Evolutionary conservation across 768 basidiomycete genomes (phyloP), one percentile per base, ranked within the genome.

Genomic region (Scleroderma bovista): DNA sequence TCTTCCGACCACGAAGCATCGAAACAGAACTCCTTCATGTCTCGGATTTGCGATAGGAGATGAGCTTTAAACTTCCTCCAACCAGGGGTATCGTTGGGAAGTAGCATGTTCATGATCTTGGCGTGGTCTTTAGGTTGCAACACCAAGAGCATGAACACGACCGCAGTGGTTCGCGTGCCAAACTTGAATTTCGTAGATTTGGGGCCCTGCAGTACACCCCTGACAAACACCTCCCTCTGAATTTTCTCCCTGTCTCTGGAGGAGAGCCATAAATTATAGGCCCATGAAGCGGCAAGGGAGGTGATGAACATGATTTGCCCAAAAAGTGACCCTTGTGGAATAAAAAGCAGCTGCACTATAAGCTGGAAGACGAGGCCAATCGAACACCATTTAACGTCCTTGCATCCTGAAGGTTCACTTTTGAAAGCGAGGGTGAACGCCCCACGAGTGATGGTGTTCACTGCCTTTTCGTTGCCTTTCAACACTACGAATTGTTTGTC

Each of bases 261-360:
- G 0, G 66, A 62, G 17, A 68, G 48, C 20, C 48, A 52, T 17
- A 54, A 60, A n/a, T 63, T 70, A 49, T 71, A 69, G 3, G 24
- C 23, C 69, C 70, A 70, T 2, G 69, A 69, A 1, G 64, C 54
- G 9, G 41, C 57, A 22, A 71, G 60, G 3, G 65, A 61, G 17
- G 54, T 44, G 29, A 70, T 47, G 46, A 71, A 70, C 64, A 71
- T 61, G 48, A 67, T 53, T 45, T 71, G 69, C 15, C 69, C 66
- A 12, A 70, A 63, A 10, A 68, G 56, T 3, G 46, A 50, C n/a
- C 60, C 61, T 51, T 66, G 69, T 1, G 69, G 65, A 26, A 68
- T 51, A 38, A 70, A 54, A 32, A 70, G 48, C 15, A 70, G 60
- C 34, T 70, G 69, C 3, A 48, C 16, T 9, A 70, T 37, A 56